phyloP scores from a whole-genome alignment of 75 land plant genomes.

The Chamaecyparis obtusa region DNA sequence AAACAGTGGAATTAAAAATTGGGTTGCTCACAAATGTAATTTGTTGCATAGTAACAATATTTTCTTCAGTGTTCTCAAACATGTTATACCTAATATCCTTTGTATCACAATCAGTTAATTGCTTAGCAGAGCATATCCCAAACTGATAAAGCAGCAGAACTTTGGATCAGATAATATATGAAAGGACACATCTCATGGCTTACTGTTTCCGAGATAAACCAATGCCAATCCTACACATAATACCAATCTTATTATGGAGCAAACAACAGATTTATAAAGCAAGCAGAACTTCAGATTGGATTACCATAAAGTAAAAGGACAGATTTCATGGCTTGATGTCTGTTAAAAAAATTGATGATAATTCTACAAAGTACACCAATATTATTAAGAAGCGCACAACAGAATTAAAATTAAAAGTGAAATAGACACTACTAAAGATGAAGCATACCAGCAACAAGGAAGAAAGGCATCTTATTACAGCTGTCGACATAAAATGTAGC shows the following conservation, averaged over 20 bases:
- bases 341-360: not conserved
- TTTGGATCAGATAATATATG: not conserved
- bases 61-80: not conserved
- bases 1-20: not conserved
- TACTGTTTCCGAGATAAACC: not conserved
- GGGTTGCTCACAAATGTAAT: not conserved
- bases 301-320: not conserved
- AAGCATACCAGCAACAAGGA: constrained; percentile 77
- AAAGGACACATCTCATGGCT: not conserved
- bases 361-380: not conserved
- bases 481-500: constrained; percentile 76
- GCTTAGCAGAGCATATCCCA: not conserved
- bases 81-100: not conserved
- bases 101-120: not conserved
- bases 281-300: not conserved
- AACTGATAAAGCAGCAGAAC: not conserved
- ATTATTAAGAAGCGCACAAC: not conserved
- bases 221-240: not conserved
- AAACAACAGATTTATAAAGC: not conserved
- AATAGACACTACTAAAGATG: not conserved
- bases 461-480: constrained; percentile 81
- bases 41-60: not conserved
- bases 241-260: not conserved
- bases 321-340: not conserved
- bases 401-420: not conserved